Conservation (phyloP, 805 yeast genomes). For the Wickerhamiella sergipiensis region DNA sequence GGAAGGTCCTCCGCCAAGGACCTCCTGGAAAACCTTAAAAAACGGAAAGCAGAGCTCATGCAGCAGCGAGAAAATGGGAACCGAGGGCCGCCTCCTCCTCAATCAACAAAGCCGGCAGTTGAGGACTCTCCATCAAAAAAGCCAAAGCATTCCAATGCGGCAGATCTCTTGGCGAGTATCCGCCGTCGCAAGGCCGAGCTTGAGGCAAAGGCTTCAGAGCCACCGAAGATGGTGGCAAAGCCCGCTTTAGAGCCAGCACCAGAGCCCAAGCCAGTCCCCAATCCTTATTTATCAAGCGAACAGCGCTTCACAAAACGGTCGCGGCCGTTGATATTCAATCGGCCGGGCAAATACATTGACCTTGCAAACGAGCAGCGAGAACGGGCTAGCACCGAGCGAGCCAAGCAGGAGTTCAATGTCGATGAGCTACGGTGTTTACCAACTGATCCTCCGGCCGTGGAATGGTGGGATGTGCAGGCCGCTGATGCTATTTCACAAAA, state of each 20-base stretch:
- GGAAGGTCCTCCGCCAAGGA: not conserved
- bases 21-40: not conserved
- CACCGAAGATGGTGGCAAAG: not conserved
- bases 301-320: constrained; percentile 3
- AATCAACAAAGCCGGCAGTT: not conserved
- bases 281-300: constrained; percentile 6
- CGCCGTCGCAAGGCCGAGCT: constrained; percentile 15
- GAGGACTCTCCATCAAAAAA: not conserved
- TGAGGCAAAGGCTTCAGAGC: not conserved
- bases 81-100: not conserved
- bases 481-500: constrained; percentile 17
- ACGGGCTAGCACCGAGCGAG: constrained; percentile 18
- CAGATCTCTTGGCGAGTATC: constrained; percentile 13
- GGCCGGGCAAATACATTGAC: constrained; percentile 48
- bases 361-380: constrained; percentile 33
- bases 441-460: constrained; percentile 45
- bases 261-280: constrained; percentile 16
- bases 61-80: not conserved
- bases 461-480: constrained; percentile 77
- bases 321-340: constrained; percentile 38
- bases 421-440: constrained; percentile 25
- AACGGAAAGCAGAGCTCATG: not conserved
- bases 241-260: constrained; percentile 1
- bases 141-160: constrained; percentile 3
- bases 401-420: constrained; percentile 21